phyloP scores from a whole-genome alignment of 352 stramenopile species.

The Phytophthora citrophthora region DNA sequence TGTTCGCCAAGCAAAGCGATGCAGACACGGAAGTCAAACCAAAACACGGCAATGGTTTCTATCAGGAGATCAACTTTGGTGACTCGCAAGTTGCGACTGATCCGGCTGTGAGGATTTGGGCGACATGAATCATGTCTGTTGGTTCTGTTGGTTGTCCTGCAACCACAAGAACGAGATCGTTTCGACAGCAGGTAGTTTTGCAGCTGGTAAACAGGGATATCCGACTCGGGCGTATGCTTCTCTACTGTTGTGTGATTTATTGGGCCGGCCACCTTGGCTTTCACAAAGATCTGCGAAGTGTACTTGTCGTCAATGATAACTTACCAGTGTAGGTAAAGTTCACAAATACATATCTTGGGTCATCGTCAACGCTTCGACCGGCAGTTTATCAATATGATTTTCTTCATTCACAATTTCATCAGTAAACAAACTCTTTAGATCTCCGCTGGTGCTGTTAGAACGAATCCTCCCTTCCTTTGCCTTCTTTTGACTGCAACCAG shows the following conservation, averaged over 20 bases:
- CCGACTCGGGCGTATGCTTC: background rate
- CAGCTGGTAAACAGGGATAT: background rate
- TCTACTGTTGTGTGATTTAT: too few relatives aligned
- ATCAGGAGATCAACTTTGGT: background rate
- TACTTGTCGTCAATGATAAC: too few relatives aligned
- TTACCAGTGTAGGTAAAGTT: too few relatives aligned
- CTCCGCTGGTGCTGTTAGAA: constrained; percentile 33
- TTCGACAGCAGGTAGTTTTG: background rate
- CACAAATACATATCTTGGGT: background rate
- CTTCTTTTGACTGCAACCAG: constrained; percentile 37
- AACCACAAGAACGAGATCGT: too few relatives aligned
- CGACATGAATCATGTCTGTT: background rate
- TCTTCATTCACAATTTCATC: background rate
- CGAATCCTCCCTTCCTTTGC: constrained; percentile 33
- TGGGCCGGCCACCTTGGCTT: too few relatives aligned
- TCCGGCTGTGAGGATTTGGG: background rate
- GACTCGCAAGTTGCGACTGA: too few relatives aligned
- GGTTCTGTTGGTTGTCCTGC: too few relatives aligned
- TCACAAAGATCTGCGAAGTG: too few relatives aligned
- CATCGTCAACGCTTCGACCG: background rate
- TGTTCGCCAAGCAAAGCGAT: constrained; percentile 3
- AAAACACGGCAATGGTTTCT: constrained; percentile 11
- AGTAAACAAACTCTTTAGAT: constrained; percentile 13
- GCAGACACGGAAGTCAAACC: constrained; percentile 12
- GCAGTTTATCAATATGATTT: background rate